phyloP scores from a whole-genome alignment of 139 green algal genomes.

The Limnomonas spitsbergensis region DNA sequence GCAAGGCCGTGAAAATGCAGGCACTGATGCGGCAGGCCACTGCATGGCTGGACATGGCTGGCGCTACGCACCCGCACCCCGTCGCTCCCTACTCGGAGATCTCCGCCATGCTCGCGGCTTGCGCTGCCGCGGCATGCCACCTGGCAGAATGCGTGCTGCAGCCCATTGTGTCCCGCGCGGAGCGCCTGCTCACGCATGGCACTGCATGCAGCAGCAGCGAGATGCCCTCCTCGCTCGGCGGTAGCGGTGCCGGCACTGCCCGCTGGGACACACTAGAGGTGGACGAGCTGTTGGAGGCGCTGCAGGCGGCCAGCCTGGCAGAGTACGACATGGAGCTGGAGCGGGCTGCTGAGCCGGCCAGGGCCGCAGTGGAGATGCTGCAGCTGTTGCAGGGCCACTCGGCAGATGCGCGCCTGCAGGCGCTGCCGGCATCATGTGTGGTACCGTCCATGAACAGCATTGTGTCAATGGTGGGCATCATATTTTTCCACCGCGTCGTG shows the following conservation, averaged over 20 bases:
- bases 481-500: constrained; percentile 29
- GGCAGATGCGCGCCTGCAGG: not conserved
- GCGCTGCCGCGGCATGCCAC: not conserved
- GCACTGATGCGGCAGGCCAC: not conserved
- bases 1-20: not conserved
- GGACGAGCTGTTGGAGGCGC: not conserved
- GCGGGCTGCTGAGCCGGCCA: not conserved
- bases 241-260: not conserved
- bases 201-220: not conserved
- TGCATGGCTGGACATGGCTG: constrained; percentile 5
- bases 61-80: not conserved
- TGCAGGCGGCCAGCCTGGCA: not conserved
- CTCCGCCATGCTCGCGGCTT: not conserved
- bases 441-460: constrained; percentile 19
- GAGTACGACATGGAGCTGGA: not conserved
- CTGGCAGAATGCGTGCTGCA: constrained; percentile 7
- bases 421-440: not conserved
- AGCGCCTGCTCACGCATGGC: constrained; percentile 10
- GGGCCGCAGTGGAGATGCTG: constrained; percentile 2
- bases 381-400: not conserved
- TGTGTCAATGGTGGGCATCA: constrained; percentile 30
- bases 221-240: not conserved
- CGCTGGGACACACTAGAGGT: constrained; percentile 9
- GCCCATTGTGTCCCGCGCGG: constrained; percentile 1
- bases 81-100: not conserved